Evolutionary conservation across 768 basidiomycete species (phyloP).

Genomic region (Termitomyces bulborhizus): DNA sequence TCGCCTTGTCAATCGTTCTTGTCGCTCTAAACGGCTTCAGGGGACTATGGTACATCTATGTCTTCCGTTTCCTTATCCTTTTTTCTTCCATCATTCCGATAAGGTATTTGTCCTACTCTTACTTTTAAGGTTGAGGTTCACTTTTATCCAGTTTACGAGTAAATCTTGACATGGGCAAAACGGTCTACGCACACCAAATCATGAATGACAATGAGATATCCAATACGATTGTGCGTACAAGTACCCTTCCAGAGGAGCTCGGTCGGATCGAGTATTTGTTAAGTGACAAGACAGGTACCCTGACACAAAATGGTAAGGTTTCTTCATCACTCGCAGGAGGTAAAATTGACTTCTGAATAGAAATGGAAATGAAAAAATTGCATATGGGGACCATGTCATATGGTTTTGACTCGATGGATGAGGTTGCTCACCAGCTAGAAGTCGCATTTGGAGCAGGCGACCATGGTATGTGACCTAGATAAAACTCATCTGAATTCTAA

Average conservation of each 20-base stretch:
- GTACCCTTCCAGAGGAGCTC: conserved; percentile 93
- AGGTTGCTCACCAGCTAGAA: conserved; percentile 88
- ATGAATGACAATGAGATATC: conserved; percentile 93
- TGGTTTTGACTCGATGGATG: conserved; percentile 98
- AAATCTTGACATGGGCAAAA: conserved; percentile 99
- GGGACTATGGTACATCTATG: conserved; percentile 93
- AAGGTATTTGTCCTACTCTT: conserved; percentile 48
- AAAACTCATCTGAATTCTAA: background rate
- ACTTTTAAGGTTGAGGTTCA: background rate
- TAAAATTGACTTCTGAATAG: conserved; percentile 31
- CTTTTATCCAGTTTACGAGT: conserved; percentile 73
- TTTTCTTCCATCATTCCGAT: conserved; percentile 99
- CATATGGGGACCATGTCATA: conserved; percentile 99
- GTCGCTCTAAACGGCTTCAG: conserved; percentile 96
- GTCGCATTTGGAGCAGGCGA: conserved; percentile 70
- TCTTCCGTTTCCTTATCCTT: conserved; percentile 93
- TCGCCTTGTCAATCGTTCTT: conserved; percentile 83
- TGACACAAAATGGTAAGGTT: conserved; percentile 88
- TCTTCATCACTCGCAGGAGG: background rate
- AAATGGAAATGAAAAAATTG: conserved; percentile 99
- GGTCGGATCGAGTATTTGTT: conserved; percentile 93
- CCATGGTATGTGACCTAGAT: conserved; percentile 31
- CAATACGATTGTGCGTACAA: conserved; percentile 94
- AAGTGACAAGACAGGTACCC: conserved; percentile 96
- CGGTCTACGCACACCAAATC: conserved; percentile 93